These are phyloP conservation scores for Melampsora americana DNA, from an alignment of 1,284 basidiomycete species.

Conservation along the genomic window DNA sequence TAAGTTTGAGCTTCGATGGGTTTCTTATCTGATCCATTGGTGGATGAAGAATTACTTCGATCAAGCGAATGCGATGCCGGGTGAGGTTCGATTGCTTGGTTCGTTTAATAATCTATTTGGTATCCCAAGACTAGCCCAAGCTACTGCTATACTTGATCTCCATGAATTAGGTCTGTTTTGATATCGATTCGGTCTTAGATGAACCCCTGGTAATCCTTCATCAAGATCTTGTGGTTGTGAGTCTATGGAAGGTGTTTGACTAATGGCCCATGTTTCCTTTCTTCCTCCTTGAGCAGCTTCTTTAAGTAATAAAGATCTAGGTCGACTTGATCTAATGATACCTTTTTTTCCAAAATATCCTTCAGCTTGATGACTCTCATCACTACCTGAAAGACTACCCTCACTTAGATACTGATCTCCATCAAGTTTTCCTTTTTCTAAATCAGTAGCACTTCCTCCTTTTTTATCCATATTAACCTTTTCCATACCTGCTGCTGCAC, in stretches of 20 bases:
- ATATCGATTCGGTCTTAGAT: background rate
- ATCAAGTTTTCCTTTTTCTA: background rate
- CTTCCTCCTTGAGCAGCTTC: background rate
- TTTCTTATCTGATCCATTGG: too few relatives aligned
- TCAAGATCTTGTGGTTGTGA: background rate
- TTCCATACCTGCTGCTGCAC: background rate
- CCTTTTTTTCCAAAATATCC: background rate
- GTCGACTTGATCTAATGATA: background rate
- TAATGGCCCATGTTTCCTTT: background rate
- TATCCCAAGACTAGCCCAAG: conserved; percentile 28
- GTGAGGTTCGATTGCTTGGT: background rate
- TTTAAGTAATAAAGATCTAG: background rate
- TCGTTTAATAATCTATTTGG: conserved; percentile 26
- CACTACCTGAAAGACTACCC: background rate
- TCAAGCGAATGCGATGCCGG: background rate
- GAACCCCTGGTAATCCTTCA: background rate
- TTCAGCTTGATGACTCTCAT: too few relatives aligned
- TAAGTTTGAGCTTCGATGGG: too few relatives aligned
- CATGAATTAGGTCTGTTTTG: conserved; percentile 25
- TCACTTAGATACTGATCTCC: background rate
- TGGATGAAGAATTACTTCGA: background rate
- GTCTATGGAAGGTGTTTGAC: background rate
- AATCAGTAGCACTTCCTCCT: background rate
- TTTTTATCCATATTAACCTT: background rate
- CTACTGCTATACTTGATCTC: conserved; percentile 34